A percentile compares a stretch with the other conserved stretches of the same genome.
Conservation (phyloP, 2,329 filamentous ascomycete species). For the Aspergillus ibericus region DNA sequence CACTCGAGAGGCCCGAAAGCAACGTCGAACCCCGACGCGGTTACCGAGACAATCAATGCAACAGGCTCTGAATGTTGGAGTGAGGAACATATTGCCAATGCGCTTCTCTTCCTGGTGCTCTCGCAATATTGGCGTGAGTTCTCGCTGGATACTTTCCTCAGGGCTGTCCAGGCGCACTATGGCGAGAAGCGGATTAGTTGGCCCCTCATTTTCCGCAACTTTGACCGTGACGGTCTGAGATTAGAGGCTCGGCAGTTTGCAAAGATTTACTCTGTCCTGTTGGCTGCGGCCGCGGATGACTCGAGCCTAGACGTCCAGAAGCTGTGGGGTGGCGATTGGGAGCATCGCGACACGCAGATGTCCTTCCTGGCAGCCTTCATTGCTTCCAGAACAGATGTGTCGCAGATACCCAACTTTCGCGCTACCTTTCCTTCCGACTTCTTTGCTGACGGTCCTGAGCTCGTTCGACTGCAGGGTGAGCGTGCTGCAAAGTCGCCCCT, state of each 20-base stretch:
- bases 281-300: slow-evolving; percentile 66
- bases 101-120: slow-evolving; percentile 69
- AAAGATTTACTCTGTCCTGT: slow-evolving; percentile 73
- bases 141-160: slow-evolving; percentile 69
- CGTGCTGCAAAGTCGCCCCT: slow-evolving; percentile 79
- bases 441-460: slow-evolving; percentile 61
- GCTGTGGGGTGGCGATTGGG: slow-evolving; percentile 88
- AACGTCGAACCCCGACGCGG: slow-evolving; percentile 72
- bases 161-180: slow-evolving; percentile 57
- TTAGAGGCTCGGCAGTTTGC: slow-evolving; percentile 80
- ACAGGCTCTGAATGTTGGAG: slow-evolving; percentile 65
- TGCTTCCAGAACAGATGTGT: slow-evolving; percentile 75
- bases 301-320: slow-evolving; percentile 76
- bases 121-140: slow-evolving; percentile 61
- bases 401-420: slow-evolving; percentile 77
- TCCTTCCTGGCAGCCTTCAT: slow-evolving; percentile 92
- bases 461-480: slow-evolving; percentile 60
- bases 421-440: slow-evolving; percentile 70
- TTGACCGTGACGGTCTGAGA: slow-evolving; percentile 76
- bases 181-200: slow-evolving; percentile 60
- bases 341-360: slow-evolving; percentile 80
- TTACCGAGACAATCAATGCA: slow-evolving; percentile 59
- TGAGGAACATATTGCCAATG: slow-evolving; percentile 79
- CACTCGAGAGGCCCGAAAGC: slow-evolving; percentile 73
- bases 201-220: slow-evolving; percentile 71